Evolutionary conservation across 2,329 filamentous ascomycete species (phyloP).

Genomic region (Rhinocladiella mackenziei): DNA sequence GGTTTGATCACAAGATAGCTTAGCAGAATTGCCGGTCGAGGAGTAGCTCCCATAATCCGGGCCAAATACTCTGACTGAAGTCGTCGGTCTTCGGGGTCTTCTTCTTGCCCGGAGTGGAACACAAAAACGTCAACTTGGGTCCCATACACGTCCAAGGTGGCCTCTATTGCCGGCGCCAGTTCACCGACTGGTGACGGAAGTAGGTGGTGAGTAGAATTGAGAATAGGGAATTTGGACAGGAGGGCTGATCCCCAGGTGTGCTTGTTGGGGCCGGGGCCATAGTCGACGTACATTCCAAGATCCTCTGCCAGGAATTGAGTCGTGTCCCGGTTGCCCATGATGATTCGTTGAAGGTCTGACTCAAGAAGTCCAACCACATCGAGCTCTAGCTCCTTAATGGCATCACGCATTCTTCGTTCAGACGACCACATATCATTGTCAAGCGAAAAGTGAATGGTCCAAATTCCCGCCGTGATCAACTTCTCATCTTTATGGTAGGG

Average conservation of each 20-base stretch:
- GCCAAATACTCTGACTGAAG: constrained; percentile 83
- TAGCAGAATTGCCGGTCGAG: constrained; percentile 77
- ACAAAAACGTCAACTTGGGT: constrained; percentile 89
- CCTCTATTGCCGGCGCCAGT: constrained; percentile 90
- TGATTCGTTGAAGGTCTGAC: constrained; percentile 90
- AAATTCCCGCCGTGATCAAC: constrained; percentile 88
- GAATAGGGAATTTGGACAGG: constrained; percentile 93
- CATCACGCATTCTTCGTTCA: constrained; percentile 85
- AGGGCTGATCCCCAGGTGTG: constrained; percentile 95
- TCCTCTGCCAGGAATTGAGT: constrained; percentile 95
- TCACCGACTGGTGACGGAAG: constrained; percentile 91
- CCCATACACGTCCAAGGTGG: constrained; percentile 91
- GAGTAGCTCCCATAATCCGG: constrained; percentile 77
- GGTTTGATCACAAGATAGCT: constrained; percentile 92
- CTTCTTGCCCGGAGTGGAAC: constrained; percentile 97
- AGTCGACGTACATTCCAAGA: constrained; percentile 97
- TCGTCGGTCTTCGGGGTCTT: constrained; percentile 86
- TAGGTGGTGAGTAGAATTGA: constrained; percentile 94
- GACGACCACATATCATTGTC: constrained; percentile 99
- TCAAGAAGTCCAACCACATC: constrained; percentile 95
- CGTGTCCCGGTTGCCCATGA: constrained; percentile 97
- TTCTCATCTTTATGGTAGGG: constrained; percentile 87
- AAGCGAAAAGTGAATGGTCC: constrained; percentile 96
- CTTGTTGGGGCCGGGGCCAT: constrained; percentile 95
- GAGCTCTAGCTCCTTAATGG: constrained; percentile 91